Conservation (phyloP, 257 asterid species). For the Solanum sejunctum region DNA sequence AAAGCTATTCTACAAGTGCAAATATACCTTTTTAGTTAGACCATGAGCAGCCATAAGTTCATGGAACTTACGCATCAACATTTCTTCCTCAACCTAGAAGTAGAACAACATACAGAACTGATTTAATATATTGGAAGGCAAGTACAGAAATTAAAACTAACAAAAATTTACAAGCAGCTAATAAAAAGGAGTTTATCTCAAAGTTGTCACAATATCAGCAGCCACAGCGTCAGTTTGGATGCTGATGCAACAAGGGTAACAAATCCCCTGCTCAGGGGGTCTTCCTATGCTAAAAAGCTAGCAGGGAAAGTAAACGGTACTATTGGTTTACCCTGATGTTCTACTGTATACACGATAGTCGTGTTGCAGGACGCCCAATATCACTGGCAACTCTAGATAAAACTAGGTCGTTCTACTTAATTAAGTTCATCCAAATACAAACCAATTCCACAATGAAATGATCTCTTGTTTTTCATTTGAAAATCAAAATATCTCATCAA, state of each 20-base stretch:
- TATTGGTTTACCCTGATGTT: not conserved
- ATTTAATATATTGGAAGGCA: not conserved
- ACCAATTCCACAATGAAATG: not conserved
- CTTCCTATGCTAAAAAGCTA: not conserved
- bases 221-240: not conserved
- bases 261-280: not conserved
- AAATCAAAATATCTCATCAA: not conserved
- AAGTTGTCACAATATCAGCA: not conserved
- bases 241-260: not conserved
- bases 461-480: not conserved
- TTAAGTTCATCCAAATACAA: not conserved
- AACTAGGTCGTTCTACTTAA: not conserved
- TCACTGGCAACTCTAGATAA: not conserved
- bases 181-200: not conserved
- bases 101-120: not conserved
- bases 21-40: slow-evolving; percentile 32
- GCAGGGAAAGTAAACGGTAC: not conserved
- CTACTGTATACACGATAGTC: not conserved
- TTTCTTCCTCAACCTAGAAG: slow-evolving; percentile 80
- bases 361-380: not conserved
- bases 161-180: not conserved
- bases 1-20: not conserved
- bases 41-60: slow-evolving; percentile 71
- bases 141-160: not conserved
- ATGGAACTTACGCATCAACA: slow-evolving; percentile 77